phyloP scores from a whole-genome alignment of 2,329 filamentous ascomycete species.

The Neonectria faginata region DNA sequence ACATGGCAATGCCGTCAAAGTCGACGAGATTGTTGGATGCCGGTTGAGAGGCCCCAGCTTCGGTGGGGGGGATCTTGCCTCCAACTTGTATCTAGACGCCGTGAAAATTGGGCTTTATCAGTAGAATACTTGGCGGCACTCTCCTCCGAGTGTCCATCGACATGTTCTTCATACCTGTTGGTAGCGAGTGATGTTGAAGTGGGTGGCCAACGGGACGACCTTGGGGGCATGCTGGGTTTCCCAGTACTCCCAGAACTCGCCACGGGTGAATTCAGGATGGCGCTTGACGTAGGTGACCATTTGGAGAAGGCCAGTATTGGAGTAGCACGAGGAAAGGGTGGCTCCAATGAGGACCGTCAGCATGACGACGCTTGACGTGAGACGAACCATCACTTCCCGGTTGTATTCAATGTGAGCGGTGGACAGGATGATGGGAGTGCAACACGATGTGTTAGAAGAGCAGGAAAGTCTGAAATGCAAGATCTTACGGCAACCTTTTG shows the following conservation, averaged over 20 bases:
- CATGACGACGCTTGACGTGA: constrained; percentile 13
- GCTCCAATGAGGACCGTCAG: constrained; percentile 17
- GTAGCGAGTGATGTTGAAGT: constrained; percentile 46
- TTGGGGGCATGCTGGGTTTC: constrained; percentile 47
- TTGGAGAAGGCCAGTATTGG: constrained; percentile 49
- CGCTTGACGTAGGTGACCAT: constrained; percentile 49
- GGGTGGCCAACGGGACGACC: constrained; percentile 42
- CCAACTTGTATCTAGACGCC: constrained; percentile 42
- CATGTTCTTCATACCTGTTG: constrained; percentile 41
- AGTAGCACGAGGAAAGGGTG: constrained; percentile 48
- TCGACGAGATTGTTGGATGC: constrained; percentile 38
- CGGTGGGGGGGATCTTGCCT: constrained; percentile 44
- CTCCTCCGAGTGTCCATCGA: background rate
- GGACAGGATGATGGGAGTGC: background rate
- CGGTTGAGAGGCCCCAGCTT: constrained; percentile 31
- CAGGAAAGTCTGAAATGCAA: background rate
- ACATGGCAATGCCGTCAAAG: constrained; percentile 49
- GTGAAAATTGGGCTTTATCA: background rate
- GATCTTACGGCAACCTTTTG: background rate
- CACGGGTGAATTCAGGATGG: constrained; percentile 38
- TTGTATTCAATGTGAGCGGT: background rate
- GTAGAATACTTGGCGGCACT: background rate
- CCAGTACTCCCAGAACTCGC: constrained; percentile 49
- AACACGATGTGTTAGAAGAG: background rate
- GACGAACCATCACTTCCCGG: constrained; percentile 26